Conservation (phyloP, 345 rosid species). For the Eutrema japonicum region DNA sequence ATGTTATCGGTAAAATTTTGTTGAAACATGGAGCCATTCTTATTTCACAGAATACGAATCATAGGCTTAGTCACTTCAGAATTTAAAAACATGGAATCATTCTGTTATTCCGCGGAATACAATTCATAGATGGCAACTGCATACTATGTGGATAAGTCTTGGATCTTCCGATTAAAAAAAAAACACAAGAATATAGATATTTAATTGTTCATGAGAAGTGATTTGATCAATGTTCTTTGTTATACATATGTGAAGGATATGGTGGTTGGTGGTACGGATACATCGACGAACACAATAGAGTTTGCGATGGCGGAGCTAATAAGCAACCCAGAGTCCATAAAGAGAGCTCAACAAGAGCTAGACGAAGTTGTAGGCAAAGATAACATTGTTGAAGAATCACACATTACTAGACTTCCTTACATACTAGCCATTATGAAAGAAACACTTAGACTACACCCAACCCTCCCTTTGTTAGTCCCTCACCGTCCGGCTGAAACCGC, state of each 20-base stretch:
- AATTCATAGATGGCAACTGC: neutral
- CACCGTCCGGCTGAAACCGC: constrained; percentile 24
- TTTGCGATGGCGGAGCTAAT: constrained; percentile 45
- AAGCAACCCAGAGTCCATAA: constrained; percentile 21
- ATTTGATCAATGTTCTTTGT: neutral
- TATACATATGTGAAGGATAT: constrained; percentile 32
- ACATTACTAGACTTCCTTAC: constrained; percentile 37
- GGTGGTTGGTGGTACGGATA: constrained; percentile 43
- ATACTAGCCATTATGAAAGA: constrained; percentile 39
- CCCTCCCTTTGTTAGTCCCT: constrained; percentile 40
- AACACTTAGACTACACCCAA: constrained; percentile 43
- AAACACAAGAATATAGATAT: neutral
- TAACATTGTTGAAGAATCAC: constrained; percentile 40
- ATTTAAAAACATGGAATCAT: too few relatives aligned
- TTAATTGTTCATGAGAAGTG: neutral
- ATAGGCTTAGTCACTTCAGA: too few relatives aligned
- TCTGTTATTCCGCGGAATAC: too few relatives aligned
- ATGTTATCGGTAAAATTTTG: too few relatives aligned
- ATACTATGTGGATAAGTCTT: too few relatives aligned
- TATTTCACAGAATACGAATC: neutral
- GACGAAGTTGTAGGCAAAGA: constrained; percentile 36
- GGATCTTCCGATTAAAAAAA: too few relatives aligned
- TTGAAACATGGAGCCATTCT: neutral
- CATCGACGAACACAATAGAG: constrained; percentile 34
- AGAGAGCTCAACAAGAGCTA: constrained; percentile 36